phyloP scores from a whole-genome alignment of 2,329 filamentous ascomycete species.

The Diplodia seriata region DNA sequence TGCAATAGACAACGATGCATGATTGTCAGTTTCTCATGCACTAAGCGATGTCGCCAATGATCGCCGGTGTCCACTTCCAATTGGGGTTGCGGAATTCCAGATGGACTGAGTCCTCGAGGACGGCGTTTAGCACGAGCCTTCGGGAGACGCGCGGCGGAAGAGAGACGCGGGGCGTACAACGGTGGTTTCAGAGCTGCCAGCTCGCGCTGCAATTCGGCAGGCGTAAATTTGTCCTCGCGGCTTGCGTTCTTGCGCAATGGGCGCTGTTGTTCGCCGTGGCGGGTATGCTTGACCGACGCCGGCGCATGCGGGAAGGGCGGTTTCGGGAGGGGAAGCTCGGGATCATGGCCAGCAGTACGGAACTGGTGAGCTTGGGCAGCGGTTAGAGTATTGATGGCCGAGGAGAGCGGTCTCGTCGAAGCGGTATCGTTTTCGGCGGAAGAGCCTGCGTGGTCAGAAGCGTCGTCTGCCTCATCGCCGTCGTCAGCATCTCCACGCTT shows the following conservation, averaged over 20 bases:
- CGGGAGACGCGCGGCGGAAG: slow-evolving; percentile 12
- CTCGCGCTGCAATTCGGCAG: slow-evolving; percentile 47
- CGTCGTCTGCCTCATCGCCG: slow-evolving; percentile 33
- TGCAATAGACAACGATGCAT: slow-evolving; percentile 75
- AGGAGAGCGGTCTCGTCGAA: slow-evolving; percentile 33
- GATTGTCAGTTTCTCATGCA: slow-evolving; percentile 69
- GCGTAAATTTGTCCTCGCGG: slow-evolving; percentile 3
- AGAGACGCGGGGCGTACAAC: slow-evolving; percentile 43
- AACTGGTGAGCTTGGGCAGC: slow-evolving; percentile 41
- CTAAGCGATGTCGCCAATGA: slow-evolving; percentile 52
- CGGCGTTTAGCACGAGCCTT: background rate
- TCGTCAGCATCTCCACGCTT: slow-evolving; percentile 39
- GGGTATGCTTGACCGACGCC: slow-evolving; percentile 31
- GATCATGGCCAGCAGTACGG: slow-evolving; percentile 51
- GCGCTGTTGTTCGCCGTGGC: background rate
- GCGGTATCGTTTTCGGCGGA: slow-evolving; percentile 35
- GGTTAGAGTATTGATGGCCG: slow-evolving; percentile 31
- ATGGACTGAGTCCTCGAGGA: background rate
- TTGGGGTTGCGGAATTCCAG: background rate
- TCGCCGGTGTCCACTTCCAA: slow-evolving; percentile 32
- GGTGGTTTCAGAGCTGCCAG: slow-evolving; percentile 52
- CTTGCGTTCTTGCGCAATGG: slow-evolving; percentile 5
- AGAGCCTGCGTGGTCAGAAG: slow-evolving; percentile 25
- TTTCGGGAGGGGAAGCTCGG: slow-evolving; percentile 50
- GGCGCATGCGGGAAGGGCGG: slow-evolving; percentile 55